Evolutionary conservation across 495 filamentous ascomycete genomes (phyloP), one percentile per base, ranked within the genome.

Genomic region (Barbatosphaeria neglecta): DNA sequence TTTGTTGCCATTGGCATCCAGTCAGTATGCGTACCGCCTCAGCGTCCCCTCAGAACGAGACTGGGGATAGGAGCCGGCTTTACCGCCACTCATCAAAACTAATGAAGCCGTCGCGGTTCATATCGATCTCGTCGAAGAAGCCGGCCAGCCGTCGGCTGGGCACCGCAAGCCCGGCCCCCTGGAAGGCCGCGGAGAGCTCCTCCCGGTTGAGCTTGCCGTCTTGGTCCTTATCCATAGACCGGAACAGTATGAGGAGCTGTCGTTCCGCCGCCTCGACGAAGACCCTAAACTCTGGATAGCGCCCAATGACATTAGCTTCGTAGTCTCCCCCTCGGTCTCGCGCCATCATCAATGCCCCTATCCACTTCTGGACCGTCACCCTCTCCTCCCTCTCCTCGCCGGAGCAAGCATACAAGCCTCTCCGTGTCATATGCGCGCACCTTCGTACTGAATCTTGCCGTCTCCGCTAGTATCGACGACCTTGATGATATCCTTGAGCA

Each of bases 1-100:
- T n/a, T n/a, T n/a, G n/a, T 44, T 28, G 33, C 46, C 35, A 3
- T 37, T 20, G 50, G 33, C 6, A 38, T 58, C 33, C 20, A 45
- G 16, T 41, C 22, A 48, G 39, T n/a, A n/a, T n/a, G n/a, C n/a
- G n/a, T n/a, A n/a, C n/a, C n/a, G n/a, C n/a, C n/a, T n/a, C n/a
- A n/a, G n/a, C n/a, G n/a, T n/a, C n/a, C n/a, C n/a, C n/a, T n/a
- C n/a, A n/a, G n/a, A n/a, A n/a, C n/a, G n/a, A n/a, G n/a, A 39
- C 20, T n/a, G 2, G 13, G 37, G 20, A 39, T 1, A 39, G 17
- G 20, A n/a, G 20, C 11, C 20, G 16, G 48, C 62, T 79, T 59
- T 83, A 97, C 90, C 92, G 86, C 92, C 92, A 98, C 70, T 98
- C 92, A 46, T 85, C 77, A 65, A 92, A 98, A 37, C 74, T 84